These are phyloP conservation scores for Blastobotrys attinorum DNA, from an alignment of 805 yeast species.

Conservation along the genomic window DNA sequence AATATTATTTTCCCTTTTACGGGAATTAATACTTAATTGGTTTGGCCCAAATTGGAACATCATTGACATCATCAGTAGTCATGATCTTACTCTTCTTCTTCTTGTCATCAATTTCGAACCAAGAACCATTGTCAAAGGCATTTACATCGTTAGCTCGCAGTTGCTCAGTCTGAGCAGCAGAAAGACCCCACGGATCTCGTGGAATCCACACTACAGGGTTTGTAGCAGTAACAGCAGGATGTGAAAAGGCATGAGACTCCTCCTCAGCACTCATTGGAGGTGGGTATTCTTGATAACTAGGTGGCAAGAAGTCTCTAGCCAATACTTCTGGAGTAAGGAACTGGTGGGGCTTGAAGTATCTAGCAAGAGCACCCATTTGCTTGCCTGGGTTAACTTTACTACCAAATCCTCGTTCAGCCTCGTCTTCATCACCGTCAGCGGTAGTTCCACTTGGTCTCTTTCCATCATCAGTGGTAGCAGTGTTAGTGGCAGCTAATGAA, in stretches of 20 bases:
- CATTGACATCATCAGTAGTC: conserved; percentile 25
- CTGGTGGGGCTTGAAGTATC: conserved; percentile 49
- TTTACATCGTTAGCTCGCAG: conserved; percentile 45
- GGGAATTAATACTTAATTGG: conserved; percentile 15
- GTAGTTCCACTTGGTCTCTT: conserved; percentile 5
- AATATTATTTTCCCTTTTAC: no score
- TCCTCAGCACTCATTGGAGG: conserved; percentile 29
- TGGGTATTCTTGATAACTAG: conserved; percentile 24
- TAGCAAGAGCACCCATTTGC: conserved; percentile 25
- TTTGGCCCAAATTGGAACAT: conserved; percentile 18
- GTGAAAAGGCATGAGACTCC: conserved; percentile 62
- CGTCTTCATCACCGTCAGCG: conserved; percentile 5
- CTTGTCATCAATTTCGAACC: conserved; percentile 34
- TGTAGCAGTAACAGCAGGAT: conserved; percentile 61
- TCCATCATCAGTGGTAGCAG: neutral
- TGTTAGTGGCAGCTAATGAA: neutral
- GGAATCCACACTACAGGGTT: conserved; percentile 90
- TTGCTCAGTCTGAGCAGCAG: conserved; percentile 49
- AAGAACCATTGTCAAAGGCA: conserved; percentile 62
- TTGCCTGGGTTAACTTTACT: neutral
- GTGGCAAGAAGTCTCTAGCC: conserved; percentile 21
- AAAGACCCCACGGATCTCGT: conserved; percentile 78
- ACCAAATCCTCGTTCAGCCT: neutral
- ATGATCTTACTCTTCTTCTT: conserved; percentile 38
- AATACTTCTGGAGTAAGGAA: conserved; percentile 36